Evolutionary conservation across 2,329 filamentous ascomycete species (phyloP).

Genomic region (Colletotrichum sp.): DNA sequence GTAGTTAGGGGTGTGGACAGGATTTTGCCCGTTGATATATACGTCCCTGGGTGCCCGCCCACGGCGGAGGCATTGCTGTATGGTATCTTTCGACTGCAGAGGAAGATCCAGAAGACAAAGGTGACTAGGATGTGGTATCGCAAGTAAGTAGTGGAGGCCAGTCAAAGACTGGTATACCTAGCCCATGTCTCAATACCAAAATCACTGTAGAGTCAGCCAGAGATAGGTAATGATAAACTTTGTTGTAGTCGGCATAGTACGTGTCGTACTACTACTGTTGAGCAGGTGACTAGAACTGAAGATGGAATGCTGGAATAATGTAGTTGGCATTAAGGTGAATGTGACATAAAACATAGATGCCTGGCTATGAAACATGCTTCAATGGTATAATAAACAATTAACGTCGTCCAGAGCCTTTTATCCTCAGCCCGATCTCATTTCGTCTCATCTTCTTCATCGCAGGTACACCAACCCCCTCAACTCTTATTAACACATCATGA

Average conservation of each 20-base stretch:
- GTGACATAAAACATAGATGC: not conserved
- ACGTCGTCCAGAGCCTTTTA: not conserved
- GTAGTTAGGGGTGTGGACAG: conserved; percentile 75
- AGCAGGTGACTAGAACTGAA: not conserved
- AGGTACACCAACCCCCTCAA: not conserved
- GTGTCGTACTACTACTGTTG: too few relatives aligned
- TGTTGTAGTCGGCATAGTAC: too few relatives aligned
- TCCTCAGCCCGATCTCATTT: not conserved
- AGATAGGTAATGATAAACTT: too few relatives aligned
- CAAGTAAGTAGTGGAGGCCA: conserved; percentile 41
- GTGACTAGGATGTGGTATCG: conserved; percentile 64
- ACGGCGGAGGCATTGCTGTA: conserved; percentile 68
- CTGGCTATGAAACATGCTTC: not conserved
- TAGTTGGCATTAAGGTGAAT: not conserved
- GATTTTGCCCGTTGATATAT: conserved; percentile 80
- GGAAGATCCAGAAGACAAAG: conserved; percentile 71
- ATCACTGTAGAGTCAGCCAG: too few relatives aligned
- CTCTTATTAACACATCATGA: not conserved
- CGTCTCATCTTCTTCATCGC: not conserved
- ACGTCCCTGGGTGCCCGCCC: conserved; percentile 76
- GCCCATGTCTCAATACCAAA: too few relatives aligned
- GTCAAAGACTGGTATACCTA: accelerated
- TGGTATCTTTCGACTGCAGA: conserved; percentile 76
- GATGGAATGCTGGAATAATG: accelerated
- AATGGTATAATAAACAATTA: not conserved